Evolutionary conservation across 495 filamentous ascomycete species (phyloP), one percentile per base, ranked within the genome.

Genomic region (Tuber aestivum): DNA sequence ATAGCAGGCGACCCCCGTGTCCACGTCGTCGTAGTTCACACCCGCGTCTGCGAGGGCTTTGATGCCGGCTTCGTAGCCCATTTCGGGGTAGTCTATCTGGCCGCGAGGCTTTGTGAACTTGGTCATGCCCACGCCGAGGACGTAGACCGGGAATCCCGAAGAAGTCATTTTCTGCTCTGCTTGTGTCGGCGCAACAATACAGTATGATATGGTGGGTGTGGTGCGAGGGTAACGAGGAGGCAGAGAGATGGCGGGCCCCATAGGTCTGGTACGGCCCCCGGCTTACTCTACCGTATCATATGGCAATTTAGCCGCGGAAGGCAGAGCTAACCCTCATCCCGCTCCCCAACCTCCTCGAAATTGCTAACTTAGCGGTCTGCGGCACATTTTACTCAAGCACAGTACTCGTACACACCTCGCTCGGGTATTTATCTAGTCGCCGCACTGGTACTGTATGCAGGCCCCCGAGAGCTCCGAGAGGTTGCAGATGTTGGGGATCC

Each of bases 21-120:
- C 94, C 71, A 99, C 94, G 72, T 97, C 93, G 84, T 98, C 95
- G 87, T 97, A 99, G 84, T 90, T 94, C 87, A 99, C 93, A 61
- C 95, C 89, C 0, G 95, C 95, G 83, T 99, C 95, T 5, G 97
- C 89, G 88, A 99, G 90, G 70, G 95, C 95, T 84, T 99, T 98
- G 83, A 97, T 88, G 76, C 94, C 94, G 6, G 95, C 95, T 86
- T 97, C 94, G 84, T 94, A 97, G 73, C 95, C 95, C 10, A 97
- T 89, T 83, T 97, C 92, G 0, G 91, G 91, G 84, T 94, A 94
- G 84, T 94, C 92, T 74, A 94, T 92, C 85, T 95, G 94, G 82
- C 94, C 94, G 37, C 95, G 89, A 4, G 95, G 95, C 87, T 98
- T 99, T 88, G 97, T 93, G 88, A 99, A 99, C 85, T 96, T 96